A percentile compares a stretch with the other conserved stretches of the same genome.
These are phyloP conservation scores for Mrakia blollopis DNA, from an alignment of 768 basidiomycete genomes.

Conservation along the genomic window DNA sequence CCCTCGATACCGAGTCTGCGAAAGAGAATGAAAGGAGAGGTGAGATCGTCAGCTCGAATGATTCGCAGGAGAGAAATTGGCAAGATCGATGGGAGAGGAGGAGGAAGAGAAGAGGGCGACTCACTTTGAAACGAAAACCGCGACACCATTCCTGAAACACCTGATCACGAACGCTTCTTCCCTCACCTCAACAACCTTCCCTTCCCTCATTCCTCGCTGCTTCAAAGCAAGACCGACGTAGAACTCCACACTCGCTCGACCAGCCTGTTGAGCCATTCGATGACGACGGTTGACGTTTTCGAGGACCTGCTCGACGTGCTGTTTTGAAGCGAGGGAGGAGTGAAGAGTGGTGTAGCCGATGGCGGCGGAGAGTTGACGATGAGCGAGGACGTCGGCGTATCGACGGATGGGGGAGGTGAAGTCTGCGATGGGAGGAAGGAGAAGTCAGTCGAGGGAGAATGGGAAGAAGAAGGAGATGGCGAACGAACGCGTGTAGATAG, in stretches of 20 bases:
- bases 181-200: conserved; percentile 48
- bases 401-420: conserved; percentile 72
- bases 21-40: not conserved
- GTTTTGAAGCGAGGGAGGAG: conserved; percentile 77
- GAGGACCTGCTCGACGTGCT: conserved; percentile 77
- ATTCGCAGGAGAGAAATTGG: not conserved
- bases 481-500: conserved; percentile 73
- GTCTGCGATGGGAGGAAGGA: conserved; percentile 41
- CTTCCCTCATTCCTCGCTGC: conserved; percentile 48
- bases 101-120: conserved; percentile 51
- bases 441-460: not conserved
- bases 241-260: conserved; percentile 93
- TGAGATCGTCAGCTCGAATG: not conserved
- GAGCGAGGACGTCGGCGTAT: conserved; percentile 91
- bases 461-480: not conserved
- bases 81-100: not conserved
- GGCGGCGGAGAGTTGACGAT: conserved; percentile 86
- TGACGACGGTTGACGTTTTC: conserved; percentile 86
- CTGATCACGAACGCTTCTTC: conserved; percentile 92
- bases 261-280: conserved; percentile 95
- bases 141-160: conserved; percentile 87
- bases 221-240: conserved; percentile 91
- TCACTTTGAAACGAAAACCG: conserved; percentile 81
- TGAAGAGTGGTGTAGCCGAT: conserved; percentile 80
- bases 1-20: conserved; percentile 86